These are phyloP conservation scores for Byssoonygena ceratinophila DNA, from an alignment of 2,329 filamentous ascomycete species.

Conservation along the genomic window DNA sequence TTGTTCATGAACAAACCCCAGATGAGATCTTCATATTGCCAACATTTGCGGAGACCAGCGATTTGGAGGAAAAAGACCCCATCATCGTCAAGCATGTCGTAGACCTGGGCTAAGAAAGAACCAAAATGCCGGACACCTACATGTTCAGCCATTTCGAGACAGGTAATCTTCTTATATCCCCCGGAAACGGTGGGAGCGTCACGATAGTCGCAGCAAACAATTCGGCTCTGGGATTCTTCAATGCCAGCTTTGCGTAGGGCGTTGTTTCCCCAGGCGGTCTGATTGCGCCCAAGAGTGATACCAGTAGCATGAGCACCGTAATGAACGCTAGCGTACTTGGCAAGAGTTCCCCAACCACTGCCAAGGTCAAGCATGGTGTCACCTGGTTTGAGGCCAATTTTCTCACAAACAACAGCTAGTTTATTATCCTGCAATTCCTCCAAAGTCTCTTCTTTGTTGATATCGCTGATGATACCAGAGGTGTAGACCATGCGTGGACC, in stretches of 20 bases:
- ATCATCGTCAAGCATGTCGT: slow-evolving; percentile 94
- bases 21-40: slow-evolving; percentile 96
- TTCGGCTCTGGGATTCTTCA: slow-evolving; percentile 75
- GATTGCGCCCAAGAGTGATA: slow-evolving; percentile 89
- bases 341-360: slow-evolving; percentile 94
- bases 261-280: slow-evolving; percentile 92
- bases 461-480: slow-evolving; percentile 82
- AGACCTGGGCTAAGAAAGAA: slow-evolving; percentile 71
- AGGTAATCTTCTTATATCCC: slow-evolving; percentile 88
- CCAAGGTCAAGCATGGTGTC: slow-evolving; percentile 87
- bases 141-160: slow-evolving; percentile 97
- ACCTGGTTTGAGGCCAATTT: slow-evolving; percentile 72
- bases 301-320: slow-evolving; percentile 79
- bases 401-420: slow-evolving; percentile 86
- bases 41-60: slow-evolving; percentile 81
- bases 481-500: slow-evolving; percentile 99
- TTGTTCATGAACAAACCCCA: slow-evolving; percentile 99
- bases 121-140: slow-evolving; percentile 85
- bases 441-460: slow-evolving; percentile 75
- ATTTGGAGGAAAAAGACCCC: slow-evolving; percentile 94
- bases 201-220: slow-evolving; percentile 94
- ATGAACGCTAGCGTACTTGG: slow-evolving; percentile 84
- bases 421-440: slow-evolving; percentile 98
- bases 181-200: slow-evolving; percentile 73
- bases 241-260: slow-evolving; percentile 74